Conservation (phyloP, 2,329 filamentous ascomycete genomes). For the Fusarium transvaalense region DNA sequence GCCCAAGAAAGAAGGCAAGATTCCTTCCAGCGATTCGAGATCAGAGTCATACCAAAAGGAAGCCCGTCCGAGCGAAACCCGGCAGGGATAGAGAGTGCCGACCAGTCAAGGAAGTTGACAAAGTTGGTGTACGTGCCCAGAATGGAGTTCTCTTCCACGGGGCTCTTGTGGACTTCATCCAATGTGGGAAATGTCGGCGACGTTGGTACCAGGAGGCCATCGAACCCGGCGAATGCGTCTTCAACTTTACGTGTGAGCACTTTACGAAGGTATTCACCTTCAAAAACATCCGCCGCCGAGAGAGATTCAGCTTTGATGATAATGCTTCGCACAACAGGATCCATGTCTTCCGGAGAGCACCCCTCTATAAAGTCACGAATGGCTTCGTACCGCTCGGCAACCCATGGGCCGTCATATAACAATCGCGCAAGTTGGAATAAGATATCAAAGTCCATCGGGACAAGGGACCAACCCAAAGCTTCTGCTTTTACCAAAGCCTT, state of each 20-base stretch:
- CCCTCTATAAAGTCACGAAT: constrained; percentile 61
- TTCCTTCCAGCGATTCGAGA: constrained; percentile 55
- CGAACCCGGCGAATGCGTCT: constrained; percentile 56
- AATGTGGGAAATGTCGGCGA: constrained; percentile 66
- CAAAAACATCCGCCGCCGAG: constrained; percentile 61
- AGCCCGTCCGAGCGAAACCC: constrained; percentile 55
- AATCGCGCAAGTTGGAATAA: constrained; percentile 66
- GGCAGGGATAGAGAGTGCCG: constrained; percentile 66
- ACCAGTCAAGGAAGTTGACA: constrained; percentile 71
- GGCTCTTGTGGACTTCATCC: constrained; percentile 63
- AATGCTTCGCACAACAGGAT: constrained; percentile 54
- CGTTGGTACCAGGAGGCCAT: constrained; percentile 68
- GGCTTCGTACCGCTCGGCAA: constrained; percentile 68
- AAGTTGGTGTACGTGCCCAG: constrained; percentile 71
- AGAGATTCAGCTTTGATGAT: constrained; percentile 56
- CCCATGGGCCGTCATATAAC: constrained; percentile 69
- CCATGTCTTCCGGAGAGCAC: constrained; percentile 48
- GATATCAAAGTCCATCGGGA: constrained; percentile 60
- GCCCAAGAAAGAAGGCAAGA: constrained; percentile 49
- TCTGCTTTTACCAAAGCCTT: constrained; percentile 54
- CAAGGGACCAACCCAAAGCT: constrained; percentile 57
- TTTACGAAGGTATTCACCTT: constrained; percentile 54
- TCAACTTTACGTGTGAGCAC: constrained; percentile 58
- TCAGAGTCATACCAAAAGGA: constrained; percentile 56
- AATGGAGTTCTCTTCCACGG: constrained; percentile 65